phyloP scores from a whole-genome alignment of 176 grass and related monocot genomes.

The Oryza glumipatula region DNA sequence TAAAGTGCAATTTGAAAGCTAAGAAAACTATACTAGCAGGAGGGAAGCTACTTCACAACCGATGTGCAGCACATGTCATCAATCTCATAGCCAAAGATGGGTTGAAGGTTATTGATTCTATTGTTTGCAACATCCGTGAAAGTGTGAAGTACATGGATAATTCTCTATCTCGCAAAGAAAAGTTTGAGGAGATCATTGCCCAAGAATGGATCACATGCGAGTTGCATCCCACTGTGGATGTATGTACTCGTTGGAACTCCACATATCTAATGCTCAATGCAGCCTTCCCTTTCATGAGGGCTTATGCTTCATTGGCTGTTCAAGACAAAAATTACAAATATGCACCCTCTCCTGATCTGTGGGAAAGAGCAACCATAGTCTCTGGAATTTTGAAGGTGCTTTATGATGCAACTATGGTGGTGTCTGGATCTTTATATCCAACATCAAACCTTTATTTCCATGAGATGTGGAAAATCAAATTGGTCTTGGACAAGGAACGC shows the following conservation, averaged over 20 bases:
- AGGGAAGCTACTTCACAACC: neutral
- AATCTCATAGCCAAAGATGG: neutral
- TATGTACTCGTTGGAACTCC: too few relatives aligned
- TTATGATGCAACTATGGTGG: neutral
- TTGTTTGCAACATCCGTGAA: neutral
- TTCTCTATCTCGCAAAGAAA: neutral
- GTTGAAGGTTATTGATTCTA: neutral
- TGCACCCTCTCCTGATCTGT: neutral
- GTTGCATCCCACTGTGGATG: too few relatives aligned
- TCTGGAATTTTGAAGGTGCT: neutral
- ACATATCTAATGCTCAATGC: too few relatives aligned
- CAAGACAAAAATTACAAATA: conserved; percentile 15
- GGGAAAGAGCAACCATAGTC: neutral
- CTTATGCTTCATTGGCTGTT: neutral
- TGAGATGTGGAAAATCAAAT: too few relatives aligned
- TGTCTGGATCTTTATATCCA: too few relatives aligned
- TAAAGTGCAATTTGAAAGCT: neutral
- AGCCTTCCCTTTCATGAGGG: neutral
- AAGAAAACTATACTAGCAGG: neutral
- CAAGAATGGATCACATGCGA: neutral
- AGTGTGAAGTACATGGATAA: neutral
- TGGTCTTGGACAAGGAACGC: too few relatives aligned
- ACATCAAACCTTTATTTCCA: too few relatives aligned
- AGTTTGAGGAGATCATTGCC: neutral
- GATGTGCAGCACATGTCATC: neutral